Conservation (phyloP, 2,329 filamentous ascomycete genomes). For the Venturia carpophila region DNA sequence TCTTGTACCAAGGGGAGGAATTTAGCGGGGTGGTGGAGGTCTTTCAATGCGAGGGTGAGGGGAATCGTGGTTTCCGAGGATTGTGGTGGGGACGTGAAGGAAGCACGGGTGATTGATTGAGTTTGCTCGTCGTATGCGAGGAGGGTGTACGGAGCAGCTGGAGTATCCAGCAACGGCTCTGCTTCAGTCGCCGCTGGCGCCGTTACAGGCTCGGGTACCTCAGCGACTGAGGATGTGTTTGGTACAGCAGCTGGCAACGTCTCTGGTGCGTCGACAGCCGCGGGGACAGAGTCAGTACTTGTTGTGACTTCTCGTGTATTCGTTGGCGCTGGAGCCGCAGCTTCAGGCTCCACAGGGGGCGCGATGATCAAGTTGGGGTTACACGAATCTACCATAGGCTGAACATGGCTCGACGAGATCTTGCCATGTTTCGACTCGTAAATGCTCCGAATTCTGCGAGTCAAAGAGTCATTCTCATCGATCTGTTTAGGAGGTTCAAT, state of each 20-base stretch:
- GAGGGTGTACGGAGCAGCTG: constrained; percentile 14
- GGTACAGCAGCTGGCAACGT: background rate
- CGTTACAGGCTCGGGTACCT: background rate
- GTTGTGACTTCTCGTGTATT: background rate
- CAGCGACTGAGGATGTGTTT: background rate
- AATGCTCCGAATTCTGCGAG: constrained; percentile 14
- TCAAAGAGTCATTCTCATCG: constrained; percentile 8
- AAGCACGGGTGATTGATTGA: constrained; percentile 11
- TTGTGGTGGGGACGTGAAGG: background rate
- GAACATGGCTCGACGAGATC: constrained; percentile 14
- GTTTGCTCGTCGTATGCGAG: constrained; percentile 17
- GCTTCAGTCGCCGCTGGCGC: background rate
- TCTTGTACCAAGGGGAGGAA: constrained; percentile 16
- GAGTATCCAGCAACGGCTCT: background rate
- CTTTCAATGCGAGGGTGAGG: constrained; percentile 13
- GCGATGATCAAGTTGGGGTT: background rate
- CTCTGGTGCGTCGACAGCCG: background rate
- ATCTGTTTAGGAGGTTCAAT: background rate
- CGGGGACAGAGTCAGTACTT: background rate
- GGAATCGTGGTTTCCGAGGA: constrained; percentile 11
- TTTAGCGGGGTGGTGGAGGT: constrained; percentile 16
- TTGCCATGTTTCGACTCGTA: constrained; percentile 18
- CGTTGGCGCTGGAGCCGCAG: background rate
- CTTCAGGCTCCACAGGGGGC: background rate
- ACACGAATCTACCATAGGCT: constrained; percentile 7